Percentiles rank a stretch among this genome's conserved stretches.
phyloP scores from a whole-genome alignment of 805 yeast species.

The Pichia scutulata region DNA sequence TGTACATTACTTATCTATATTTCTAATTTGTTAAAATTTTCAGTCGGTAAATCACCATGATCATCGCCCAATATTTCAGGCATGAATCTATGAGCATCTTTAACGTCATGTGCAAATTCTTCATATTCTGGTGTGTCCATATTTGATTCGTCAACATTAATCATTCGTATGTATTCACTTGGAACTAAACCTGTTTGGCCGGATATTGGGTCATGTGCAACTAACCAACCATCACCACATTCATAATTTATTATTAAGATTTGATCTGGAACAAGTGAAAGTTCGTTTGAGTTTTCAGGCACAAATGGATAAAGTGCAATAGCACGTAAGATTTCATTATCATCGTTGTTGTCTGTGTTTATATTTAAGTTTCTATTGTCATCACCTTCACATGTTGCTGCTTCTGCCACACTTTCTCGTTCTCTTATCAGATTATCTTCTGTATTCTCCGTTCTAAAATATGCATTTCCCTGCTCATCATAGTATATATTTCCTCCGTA shows the following conservation, averaged over 20 bases:
- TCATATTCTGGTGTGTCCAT: constrained; percentile 20
- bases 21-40: background rate
- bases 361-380: background rate
- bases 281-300: constrained; percentile 93
- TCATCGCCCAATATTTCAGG: constrained; percentile 12
- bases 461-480: background rate
- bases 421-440: background rate
- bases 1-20: constrained; percentile 5
- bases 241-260: constrained; percentile 76
- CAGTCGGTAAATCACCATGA: constrained; percentile 7
- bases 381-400: background rate
- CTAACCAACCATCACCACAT: constrained; percentile 98
- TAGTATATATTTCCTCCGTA: constrained; percentile 9
- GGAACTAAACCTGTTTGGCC: constrained; percentile 92
- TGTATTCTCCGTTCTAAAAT: background rate
- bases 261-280: constrained; percentile 72
- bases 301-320: constrained; percentile 81
- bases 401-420: background rate
- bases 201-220: constrained; percentile 70
- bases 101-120: constrained; percentile 23
- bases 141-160: constrained; percentile 18
- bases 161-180: constrained; percentile 74
- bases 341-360: constrained; percentile 5
- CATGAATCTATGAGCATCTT: constrained; percentile 22
- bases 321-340: constrained; percentile 37